These are phyloP conservation scores for Fusarium haematococcum DNA, from an alignment of 2,329 filamentous ascomycete species.

Conservation along the genomic window DNA sequence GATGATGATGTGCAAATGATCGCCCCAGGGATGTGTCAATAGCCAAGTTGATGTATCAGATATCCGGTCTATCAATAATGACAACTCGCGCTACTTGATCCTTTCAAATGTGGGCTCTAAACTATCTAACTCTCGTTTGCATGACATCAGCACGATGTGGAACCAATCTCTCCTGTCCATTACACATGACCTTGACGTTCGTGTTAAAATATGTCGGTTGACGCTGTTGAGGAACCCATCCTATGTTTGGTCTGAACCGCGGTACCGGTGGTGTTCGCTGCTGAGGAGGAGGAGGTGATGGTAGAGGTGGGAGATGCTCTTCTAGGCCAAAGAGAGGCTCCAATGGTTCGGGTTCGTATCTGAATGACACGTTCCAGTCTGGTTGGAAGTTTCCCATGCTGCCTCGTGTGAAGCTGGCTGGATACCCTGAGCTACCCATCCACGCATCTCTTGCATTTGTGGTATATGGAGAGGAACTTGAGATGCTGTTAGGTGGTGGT, in stretches of 20 bases:
- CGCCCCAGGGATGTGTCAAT: background rate
- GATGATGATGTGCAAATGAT: background rate
- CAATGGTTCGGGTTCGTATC: slow-evolving; percentile 26
- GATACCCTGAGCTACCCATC: slow-evolving; percentile 38
- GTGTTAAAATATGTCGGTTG: background rate
- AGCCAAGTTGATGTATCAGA: background rate
- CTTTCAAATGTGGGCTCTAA: background rate
- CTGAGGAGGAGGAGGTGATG: background rate
- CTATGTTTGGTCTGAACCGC: background rate
- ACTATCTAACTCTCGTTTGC: background rate
- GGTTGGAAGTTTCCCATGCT: slow-evolving; percentile 14
- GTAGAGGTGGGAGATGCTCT: background rate
- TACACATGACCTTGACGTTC: background rate
- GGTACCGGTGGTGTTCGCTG: background rate
- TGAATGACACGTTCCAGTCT: background rate
- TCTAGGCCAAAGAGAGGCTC: slow-evolving; percentile 31
- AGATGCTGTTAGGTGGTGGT: background rate
- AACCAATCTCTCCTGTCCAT: slow-evolving; percentile 14
- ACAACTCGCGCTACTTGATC: background rate
- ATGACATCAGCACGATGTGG: slow-evolving; percentile 1
- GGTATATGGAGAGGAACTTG: slow-evolving; percentile 3
- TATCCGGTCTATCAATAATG: background rate
- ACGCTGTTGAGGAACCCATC: background rate
- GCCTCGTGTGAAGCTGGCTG: slow-evolving; percentile 18
- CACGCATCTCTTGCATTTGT: background rate